Evolutionary conservation across 176 grass and related monocot genomes (phyloP), one percentile per base, ranked within the genome.

Genomic region (Puya raimondii): DNA sequence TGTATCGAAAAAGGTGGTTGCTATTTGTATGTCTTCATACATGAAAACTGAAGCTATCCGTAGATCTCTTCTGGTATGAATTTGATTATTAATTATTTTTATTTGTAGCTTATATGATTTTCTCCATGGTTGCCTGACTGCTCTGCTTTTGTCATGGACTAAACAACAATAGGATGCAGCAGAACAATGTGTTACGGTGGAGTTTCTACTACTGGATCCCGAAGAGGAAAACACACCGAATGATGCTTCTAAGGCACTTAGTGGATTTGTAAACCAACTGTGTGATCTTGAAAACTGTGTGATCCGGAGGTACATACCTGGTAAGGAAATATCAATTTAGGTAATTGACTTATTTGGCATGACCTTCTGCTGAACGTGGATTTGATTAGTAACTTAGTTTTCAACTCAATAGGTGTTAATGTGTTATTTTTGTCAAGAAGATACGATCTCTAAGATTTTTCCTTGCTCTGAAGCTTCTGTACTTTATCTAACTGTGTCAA

Each of bases 231-330:
- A 76, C 73, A 63, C 81, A 58, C 73, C 74, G 70, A 68, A 70
- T 53, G 79, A 47, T 53, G 53, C 63, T 72, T 68, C 70, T 9
- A 63, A 74, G 71, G 85, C 72, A 59, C 73, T 50, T 50, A 75
- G 21, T 70, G 50, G 23, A 80, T 90, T 92, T 15, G 65, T 65
- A 54, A 64, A 81, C 78, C 84, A 26, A 76, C 79, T 97, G 78
- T 80, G 82, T 63, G 89, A 97, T 69, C 89, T 97, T 70, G 87
- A 97, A 74, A 92, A 90, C 66, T 93, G 86, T 78, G 86, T 97
- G 0, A 75, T 92, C 15, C 78, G 86, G 47, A 78, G 82, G 71
- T 90, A 93, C 70, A 79, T 42, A 80, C 72, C 87, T 81, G 94
- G 86, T 92, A 81, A 84, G 84, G 29, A 53, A 52, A 61, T 18